Conservation (phyloP, 768 basidiomycete species). For the Piloderma croceum region DNA sequence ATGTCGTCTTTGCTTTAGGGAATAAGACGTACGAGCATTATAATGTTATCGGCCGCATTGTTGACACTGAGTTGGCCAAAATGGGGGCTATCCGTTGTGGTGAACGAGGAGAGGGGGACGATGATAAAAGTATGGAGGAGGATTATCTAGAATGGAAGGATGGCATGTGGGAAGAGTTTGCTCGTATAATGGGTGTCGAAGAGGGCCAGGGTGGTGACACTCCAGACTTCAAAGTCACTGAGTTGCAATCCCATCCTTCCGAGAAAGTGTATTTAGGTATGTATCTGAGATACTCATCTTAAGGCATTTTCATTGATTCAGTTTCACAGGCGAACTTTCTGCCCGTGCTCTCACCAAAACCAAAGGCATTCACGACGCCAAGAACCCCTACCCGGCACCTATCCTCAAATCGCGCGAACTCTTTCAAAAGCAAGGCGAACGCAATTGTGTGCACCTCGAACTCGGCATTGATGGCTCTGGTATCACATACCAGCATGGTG, state of each 20-base stretch:
- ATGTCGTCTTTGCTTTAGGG: slow-evolving; percentile 90
- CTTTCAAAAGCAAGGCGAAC: slow-evolving; percentile 63
- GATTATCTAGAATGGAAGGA: slow-evolving; percentile 99
- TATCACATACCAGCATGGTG: slow-evolving; percentile 98
- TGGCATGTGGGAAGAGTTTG: slow-evolving; percentile 89
- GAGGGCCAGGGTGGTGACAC: slow-evolving; percentile 95
- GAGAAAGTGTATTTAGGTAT: slow-evolving; percentile 93
- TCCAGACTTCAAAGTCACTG: slow-evolving; percentile 88
- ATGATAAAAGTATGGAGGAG: slow-evolving; percentile 99
- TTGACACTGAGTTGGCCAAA: slow-evolving; percentile 67
- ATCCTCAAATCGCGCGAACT: slow-evolving; percentile 75
- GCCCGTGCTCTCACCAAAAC: slow-evolving; percentile 89
- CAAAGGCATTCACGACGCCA: slow-evolving; percentile 95
- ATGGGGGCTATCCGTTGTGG: slow-evolving; percentile 86
- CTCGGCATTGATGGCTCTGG: slow-evolving; percentile 92
- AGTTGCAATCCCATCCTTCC: slow-evolving; percentile 63
- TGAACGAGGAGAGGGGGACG: slow-evolving; percentile 91
- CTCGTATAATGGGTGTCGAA: slow-evolving; percentile 79
- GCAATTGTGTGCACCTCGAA: slow-evolving; percentile 94
- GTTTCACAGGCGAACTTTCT: slow-evolving; percentile 76
- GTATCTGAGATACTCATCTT: slow-evolving; percentile 17
- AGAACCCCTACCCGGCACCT: slow-evolving; percentile 93
- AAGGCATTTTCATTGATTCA: background rate
- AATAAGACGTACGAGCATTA: slow-evolving; percentile 96
- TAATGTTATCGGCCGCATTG: slow-evolving; percentile 78